Percentiles rank a stretch among this genome's conserved stretches.
phyloP scores from a whole-genome alignment of 1,284 basidiomycete genomes.

The Cutaneotrichosporon mucoides region DNA sequence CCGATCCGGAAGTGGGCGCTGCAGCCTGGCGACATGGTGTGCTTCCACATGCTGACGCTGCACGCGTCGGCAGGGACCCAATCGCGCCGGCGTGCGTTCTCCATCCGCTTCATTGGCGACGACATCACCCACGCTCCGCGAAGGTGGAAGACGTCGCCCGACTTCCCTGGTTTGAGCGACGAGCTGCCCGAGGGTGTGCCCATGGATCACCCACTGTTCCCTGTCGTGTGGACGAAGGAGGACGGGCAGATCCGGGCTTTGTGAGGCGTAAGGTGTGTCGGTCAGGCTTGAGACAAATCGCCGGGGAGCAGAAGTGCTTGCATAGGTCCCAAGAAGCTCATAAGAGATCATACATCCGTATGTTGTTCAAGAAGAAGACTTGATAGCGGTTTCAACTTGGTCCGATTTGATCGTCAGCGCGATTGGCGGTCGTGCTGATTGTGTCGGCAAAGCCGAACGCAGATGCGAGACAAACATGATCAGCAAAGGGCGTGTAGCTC shows the following conservation, averaged over 20 bases:
- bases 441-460: too few relatives aligned
- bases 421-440: too few relatives aligned
- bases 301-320: too few relatives aligned
- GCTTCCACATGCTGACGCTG: slow-evolving; percentile 22
- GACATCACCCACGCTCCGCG: slow-evolving; percentile 13
- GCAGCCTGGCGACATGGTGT: slow-evolving; percentile 16
- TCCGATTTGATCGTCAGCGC: too few relatives aligned
- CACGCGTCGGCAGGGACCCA: slow-evolving; percentile 12
- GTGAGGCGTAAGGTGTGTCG: neutral
- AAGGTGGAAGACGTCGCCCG: slow-evolving; percentile 12
- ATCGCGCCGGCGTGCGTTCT: slow-evolving; percentile 8
- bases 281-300: too few relatives aligned
- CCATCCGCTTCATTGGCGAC: slow-evolving; percentile 14
- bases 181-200: slow-evolving; percentile 5
- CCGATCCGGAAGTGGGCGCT: slow-evolving; percentile 13
- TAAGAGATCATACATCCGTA: too few relatives aligned
- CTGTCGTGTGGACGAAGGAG: slow-evolving; percentile 9
- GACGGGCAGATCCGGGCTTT: neutral
- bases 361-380: too few relatives aligned
- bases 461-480: too few relatives aligned
- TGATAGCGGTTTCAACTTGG: too few relatives aligned
- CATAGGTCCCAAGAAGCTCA: too few relatives aligned
- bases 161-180: slow-evolving; percentile 13
- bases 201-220: slow-evolving; percentile 17
- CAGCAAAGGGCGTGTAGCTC: neutral